Base-by-base conservation (phyloP, 148 eudicot genomes). In the Simmondsia chinensis region DNA sequence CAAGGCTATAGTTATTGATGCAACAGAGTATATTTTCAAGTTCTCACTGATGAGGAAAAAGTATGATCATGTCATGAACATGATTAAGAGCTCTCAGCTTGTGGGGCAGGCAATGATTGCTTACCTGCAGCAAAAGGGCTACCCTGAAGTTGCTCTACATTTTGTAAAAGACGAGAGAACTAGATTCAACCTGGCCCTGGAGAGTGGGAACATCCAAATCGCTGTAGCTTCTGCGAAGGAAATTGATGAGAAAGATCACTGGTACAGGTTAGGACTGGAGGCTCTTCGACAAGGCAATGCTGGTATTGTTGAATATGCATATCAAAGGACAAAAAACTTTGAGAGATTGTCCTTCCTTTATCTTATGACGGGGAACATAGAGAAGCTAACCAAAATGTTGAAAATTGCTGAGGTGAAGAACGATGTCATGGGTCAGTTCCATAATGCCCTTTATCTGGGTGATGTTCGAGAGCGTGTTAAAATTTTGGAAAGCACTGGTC, bases 81-180 rank as follows among this genome's bases (percentile, higher is more conserved):
- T 88, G 97, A 88, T 88, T 32, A 80, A 55, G 55, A 80, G 76
- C 52, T 88, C 97, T 25, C 91, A 88, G 64, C 95, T 88, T 37
- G 82, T 85, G 53, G 97, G 97, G 18, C 95, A 88, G 56, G 93
- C 97, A 54, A 75, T 88, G 91, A 88, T 88, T 71, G 97, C 97
- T 23, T 88, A 88, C 61, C 78, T 88, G 45, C 97, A 88, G 74
- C 97, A 88, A 61, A 88, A 88, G 52, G 97, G 97, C n/a, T 88
- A 84, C 55, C 97, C 97, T 6, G 95, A 88, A 56, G 94, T 88
- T 59, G 96, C 94, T 55, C 96, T 88, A 27, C 94, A 88, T 75
- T 84, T 88, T 67, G 97, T 80, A 12, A 88, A 84, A 64, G 97
- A 88, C 51, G 94, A 83, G 64, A 60, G 73, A 48, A 72, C 77